Evolutionary conservation across 768 basidiomycete species (phyloP), one percentile per base, ranked within the genome.

Genomic region (Paxillus rubicundulus): DNA sequence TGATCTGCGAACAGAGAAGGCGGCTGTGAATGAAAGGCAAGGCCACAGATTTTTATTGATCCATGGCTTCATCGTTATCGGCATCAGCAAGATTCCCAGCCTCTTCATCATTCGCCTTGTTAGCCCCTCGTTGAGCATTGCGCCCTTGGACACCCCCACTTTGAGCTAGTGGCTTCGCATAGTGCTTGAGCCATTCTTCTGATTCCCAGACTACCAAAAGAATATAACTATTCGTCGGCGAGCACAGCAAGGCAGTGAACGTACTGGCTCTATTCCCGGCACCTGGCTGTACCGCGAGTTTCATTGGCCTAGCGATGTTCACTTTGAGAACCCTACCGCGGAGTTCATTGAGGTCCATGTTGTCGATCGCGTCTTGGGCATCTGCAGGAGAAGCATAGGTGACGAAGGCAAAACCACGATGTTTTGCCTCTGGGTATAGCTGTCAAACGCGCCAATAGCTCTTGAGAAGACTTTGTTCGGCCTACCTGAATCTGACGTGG

Each of bases 331-430:
- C 85, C 53, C 81, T 82, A 45, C 85, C 92, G 45, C 75, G 79
- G 53, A 90, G 76, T 66, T 95, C 94, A 64, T 96, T 97, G 71
- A 95, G 74, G 70, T 98, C 94, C 91, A 94, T 98, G 73, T 98
- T 98, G 77, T 98, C 96, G 55, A 98, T 96, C 27, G 96, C 96
- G 67, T 98, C 95, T 65, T 91, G 88, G 5, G 96, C 94, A 70
- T 96, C 92, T 20, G 81, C 79, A 9, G 88, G 66, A 7, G 86
- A 87, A 10, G 84, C 72, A 67, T 82, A 98, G 2, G 93, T 94
- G 44, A 98, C 82, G 66, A 98, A 98, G 9, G 87, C 96, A 72
- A 94, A 98, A 9, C 95, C 96, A 41, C 93, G 85, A 68, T 92
- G 91, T 72, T 89, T 92, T n/a, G 72, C 71, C 55, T 87, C 88